These are phyloP conservation scores for Blastocystis sp. DNA, from an alignment of 352 stramenopile genomes.

Conservation along the genomic window DNA sequence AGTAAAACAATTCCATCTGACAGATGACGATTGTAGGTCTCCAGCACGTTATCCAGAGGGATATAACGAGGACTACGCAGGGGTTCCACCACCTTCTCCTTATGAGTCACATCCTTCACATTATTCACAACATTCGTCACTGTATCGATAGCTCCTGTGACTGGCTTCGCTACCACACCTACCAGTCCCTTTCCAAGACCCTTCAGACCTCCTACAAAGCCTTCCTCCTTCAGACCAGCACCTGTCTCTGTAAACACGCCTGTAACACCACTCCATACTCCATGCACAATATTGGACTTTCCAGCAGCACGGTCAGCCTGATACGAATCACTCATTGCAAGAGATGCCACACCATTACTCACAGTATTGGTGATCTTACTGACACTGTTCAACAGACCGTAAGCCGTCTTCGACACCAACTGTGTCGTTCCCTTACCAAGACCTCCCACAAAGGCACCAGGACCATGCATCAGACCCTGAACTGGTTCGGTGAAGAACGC, in stretches of 20 bases:
- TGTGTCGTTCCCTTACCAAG: slow-evolving; percentile 61
- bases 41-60: slow-evolving; percentile 58
- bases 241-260: slow-evolving; percentile 64
- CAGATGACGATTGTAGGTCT: slow-evolving; percentile 47
- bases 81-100: slow-evolving; percentile 51
- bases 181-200: slow-evolving; percentile 56
- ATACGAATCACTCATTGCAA: slow-evolving; percentile 79
- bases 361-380: slow-evolving; percentile 63
- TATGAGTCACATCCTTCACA: slow-evolving; percentile 63
- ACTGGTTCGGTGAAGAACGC: slow-evolving; percentile 66
- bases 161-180: slow-evolving; percentile 45
- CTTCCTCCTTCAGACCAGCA: slow-evolving; percentile 56
- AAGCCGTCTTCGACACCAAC: slow-evolving; percentile 36
- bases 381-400: slow-evolving; percentile 48
- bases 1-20: slow-evolving; percentile 17
- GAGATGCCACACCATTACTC: slow-evolving; percentile 27
- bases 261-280: slow-evolving; percentile 37
- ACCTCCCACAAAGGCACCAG: slow-evolving; percentile 53
- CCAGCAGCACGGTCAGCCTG: slow-evolving; percentile 75
- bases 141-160: slow-evolving; percentile 55
- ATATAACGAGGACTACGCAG: slow-evolving; percentile 58
- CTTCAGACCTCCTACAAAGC: slow-evolving; percentile 31
- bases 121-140: slow-evolving; percentile 57
- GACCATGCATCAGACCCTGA: slow-evolving; percentile 58
- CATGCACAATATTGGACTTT: slow-evolving; percentile 60